Percentiles rank a stretch among this genome's conserved stretches.
Conservation (phyloP, 305 asterid species). For the Fraxinus nigra region DNA sequence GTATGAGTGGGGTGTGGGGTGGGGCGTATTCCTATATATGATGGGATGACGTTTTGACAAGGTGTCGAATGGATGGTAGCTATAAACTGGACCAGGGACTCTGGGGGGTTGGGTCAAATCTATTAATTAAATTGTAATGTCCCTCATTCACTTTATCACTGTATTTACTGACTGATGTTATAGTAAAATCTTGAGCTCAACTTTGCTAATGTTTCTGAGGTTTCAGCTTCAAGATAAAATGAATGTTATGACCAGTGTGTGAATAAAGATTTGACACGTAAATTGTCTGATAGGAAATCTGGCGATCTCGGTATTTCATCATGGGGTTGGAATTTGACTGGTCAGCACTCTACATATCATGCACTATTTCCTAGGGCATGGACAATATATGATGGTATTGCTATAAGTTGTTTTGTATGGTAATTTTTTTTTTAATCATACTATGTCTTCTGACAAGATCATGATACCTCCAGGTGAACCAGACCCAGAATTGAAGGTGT, state of each 20-base stretch:
- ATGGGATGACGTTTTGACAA: background rate
- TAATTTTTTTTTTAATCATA: constrained; percentile 12
- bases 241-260: background rate
- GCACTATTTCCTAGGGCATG: constrained; percentile 98
- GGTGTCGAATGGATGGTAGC: background rate
- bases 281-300: constrained; percentile 58
- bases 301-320: constrained; percentile 90
- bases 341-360: constrained; percentile 99
- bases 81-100: background rate
- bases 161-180: background rate
- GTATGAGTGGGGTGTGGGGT: background rate
- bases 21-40: background rate
- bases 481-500: constrained; percentile 90
- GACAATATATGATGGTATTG: constrained; percentile 90
- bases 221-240: constrained; percentile 16
- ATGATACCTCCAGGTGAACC: constrained; percentile 77
- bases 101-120: background rate
- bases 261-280: background rate
- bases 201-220: constrained; percentile 1
- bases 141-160: background rate
- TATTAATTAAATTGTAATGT: background rate
- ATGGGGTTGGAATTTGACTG: constrained; percentile 98
- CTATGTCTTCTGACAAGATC: constrained; percentile 16
- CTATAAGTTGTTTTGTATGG: constrained; percentile 7
- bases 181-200: background rate